Base-by-base conservation (phyloP, 1,139 yeast species). In the Geotrichum aggregatum region DNA sequence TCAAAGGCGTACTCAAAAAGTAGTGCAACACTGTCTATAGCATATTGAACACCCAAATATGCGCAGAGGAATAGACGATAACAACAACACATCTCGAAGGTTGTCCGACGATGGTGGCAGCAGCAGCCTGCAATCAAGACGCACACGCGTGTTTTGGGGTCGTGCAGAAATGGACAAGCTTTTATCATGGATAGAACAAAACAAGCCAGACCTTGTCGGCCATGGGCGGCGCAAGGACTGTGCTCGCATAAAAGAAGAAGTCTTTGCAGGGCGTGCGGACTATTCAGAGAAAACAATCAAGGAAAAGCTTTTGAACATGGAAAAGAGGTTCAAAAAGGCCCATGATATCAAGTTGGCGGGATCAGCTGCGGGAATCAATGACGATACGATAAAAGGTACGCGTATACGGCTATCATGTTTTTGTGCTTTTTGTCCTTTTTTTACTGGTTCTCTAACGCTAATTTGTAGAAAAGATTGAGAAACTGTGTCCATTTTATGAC, bases 181-280 rank as follows among this genome's bases (percentile, higher is more conserved):
- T 31, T 28, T 51, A 14, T 38, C 51, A 1, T 51, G 54, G 54
- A 51, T 51, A n/a, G 54, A 51, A 30, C 39, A 33, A 14, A 43
- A 51, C 38, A 51, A 51, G 18, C 54, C 54, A 3, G 54, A 51
- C 42, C 39, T 50, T n/a, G 47, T 51, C 8, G 54, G 54, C 22
- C 54, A 51, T 19, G 54, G 54, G 28, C 43, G 54, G 11, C 54
- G 54, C 36, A 48, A 51, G 30, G 54, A 51, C 41, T 51, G 54
- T 26, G 50, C 40, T n/a, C 46, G 54, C 24, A 51, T 51, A n/a
- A 51, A 51, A 39, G 33, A 47, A 10, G 54, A 51, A 33, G 54
- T 51, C 19, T 51, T 51, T 24, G 34, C 44, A 14, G 16, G 26
- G 28, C 43, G 54, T 7, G 43, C 47, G 1, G 54, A 51, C 33